These are phyloP conservation scores for Cordyceps javanica DNA, from an alignment of 2,329 filamentous ascomycete species.

Conservation along the genomic window DNA sequence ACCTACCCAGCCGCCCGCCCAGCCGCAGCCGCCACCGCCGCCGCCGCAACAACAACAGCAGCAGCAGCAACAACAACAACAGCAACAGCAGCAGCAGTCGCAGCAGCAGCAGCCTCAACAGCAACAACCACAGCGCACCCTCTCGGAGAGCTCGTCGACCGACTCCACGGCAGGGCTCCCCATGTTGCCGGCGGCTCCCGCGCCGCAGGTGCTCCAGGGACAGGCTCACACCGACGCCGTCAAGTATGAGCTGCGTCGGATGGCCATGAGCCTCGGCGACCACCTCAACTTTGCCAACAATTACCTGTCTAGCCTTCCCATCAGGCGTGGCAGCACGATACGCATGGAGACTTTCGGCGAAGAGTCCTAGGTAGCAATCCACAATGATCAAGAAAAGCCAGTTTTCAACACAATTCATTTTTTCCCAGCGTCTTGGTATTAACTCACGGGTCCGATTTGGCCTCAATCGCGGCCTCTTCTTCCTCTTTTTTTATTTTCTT, in stretches of 20 bases:
- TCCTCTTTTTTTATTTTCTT: background rate
- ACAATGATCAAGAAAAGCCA: background rate
- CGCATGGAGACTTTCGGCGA: slow-evolving; percentile 23
- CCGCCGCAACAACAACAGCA: no score
- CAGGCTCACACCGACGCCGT: slow-evolving; percentile 45
- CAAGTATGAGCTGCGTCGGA: slow-evolving; percentile 42
- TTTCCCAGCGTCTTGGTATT: background rate
- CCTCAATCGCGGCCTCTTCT: background rate
- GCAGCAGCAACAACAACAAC: slow-evolving; percentile 7
- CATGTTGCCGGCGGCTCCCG: slow-evolving; percentile 39
- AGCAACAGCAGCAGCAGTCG: slow-evolving; percentile 15
- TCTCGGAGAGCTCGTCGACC: slow-evolving; percentile 14
- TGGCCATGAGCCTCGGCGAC: slow-evolving; percentile 44
- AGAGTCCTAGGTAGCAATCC: background rate
- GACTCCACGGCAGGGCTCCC: slow-evolving; percentile 22
- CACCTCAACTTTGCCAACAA: slow-evolving; percentile 40
- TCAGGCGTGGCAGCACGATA: slow-evolving; percentile 28
- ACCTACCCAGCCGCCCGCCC: slow-evolving; percentile 17
- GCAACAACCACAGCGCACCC: slow-evolving; percentile 15
- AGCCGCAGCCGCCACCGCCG: background rate
- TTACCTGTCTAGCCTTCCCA: slow-evolving; percentile 36
- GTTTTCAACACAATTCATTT: no score
- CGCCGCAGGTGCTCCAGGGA: slow-evolving; percentile 48
- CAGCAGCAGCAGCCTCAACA: slow-evolving; percentile 17
- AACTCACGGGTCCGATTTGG: no score